Evolutionary conservation across 1,284 basidiomycete species (phyloP), one percentile per base, ranked within the genome.

Genomic region (Pyrrhoderma lamaoense): DNA sequence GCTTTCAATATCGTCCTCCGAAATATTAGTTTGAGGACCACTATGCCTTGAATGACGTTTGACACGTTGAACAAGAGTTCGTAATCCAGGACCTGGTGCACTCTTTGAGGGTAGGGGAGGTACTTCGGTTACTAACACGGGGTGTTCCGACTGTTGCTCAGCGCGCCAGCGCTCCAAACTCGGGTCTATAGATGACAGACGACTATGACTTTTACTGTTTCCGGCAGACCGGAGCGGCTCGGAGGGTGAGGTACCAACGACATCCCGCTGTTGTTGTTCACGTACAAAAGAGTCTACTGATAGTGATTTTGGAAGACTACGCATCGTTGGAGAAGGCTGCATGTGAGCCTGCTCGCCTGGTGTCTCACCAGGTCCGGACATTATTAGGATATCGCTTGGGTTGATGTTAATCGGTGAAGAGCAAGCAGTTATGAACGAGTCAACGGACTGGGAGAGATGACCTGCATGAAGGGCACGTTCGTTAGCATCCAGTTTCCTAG

Each of bases 201-300:
- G 49, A 5, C 38, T 46, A 19, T 55, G 49, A 14, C 22, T 47
- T 31, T 45, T 50, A 13, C 47, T 50, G 2, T 34, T 23, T 4
- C 48, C 43, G 25, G 27, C 48, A 14, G 36, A 39, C 11, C 48
- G 53, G 43, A 48, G 18, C 22, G 53, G 23, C 21, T 54, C 53
- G 27, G 45, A n/a, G 19, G 42, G 42, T 25, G 46, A 37, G 19
- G 39, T 36, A 38, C 8, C 16, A 36, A 9, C 45, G 13, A 42
- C 45, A 8, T 45, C 25, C 18, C 27, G 31, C n/a, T 50, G 45
- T 21, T 51, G 53, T 13, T 48, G 49, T 25, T 55, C 53, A 40
- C 49, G 40, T 13, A 51, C 49, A 31, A 55, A 55, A 13, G 53
- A 55, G 36, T 55, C 53, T 3, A 55, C 49, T 22, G 53, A 51